Evolutionary conservation across 139 green algal genomes (phyloP).

Genomic region (Volvox africanus): DNA sequence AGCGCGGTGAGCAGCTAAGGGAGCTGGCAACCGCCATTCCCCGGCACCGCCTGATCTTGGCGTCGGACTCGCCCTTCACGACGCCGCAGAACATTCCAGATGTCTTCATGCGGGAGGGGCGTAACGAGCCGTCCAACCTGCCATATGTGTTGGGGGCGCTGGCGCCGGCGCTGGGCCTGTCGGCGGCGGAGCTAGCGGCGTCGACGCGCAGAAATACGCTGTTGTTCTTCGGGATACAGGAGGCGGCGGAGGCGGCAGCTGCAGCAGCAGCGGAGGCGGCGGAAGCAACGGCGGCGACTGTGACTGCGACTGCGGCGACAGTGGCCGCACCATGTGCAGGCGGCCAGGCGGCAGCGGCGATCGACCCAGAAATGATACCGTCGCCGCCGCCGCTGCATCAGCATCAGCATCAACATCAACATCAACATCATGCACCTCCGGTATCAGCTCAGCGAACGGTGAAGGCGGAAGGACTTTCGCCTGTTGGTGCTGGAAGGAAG

Average conservation of each 20-base stretch:
- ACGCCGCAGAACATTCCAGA: constrained; percentile 55
- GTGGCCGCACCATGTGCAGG: too few relatives aligned
- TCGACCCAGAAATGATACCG: background rate
- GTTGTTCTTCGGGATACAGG: constrained; percentile 37
- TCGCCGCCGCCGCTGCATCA: too few relatives aligned
- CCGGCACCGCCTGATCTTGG: constrained; percentile 41
- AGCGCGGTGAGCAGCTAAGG: constrained; percentile 3
- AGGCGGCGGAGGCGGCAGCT: constrained; percentile 35
- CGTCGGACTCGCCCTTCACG: constrained; percentile 48
- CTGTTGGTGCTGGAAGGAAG: background rate
- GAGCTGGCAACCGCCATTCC: constrained; percentile 34
- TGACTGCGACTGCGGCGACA: background rate
- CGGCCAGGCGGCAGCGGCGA: too few relatives aligned
- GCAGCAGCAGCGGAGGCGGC: background rate
- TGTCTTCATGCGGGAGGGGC: constrained; percentile 50
- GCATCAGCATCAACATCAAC: too few relatives aligned
- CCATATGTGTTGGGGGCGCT: constrained; percentile 39
- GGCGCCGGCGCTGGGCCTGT: background rate
- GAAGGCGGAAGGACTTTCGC: too few relatives aligned
- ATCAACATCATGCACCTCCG: too few relatives aligned
- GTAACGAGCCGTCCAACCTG: constrained; percentile 61
- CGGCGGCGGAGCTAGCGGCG: background rate
- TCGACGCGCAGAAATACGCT: constrained; percentile 11
- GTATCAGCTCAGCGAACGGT: too few relatives aligned
- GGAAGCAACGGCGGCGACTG: too few relatives aligned